Base-by-base conservation (phyloP, 2,329 filamentous ascomycete genomes). In the Paecilomyces variotii region DNA sequence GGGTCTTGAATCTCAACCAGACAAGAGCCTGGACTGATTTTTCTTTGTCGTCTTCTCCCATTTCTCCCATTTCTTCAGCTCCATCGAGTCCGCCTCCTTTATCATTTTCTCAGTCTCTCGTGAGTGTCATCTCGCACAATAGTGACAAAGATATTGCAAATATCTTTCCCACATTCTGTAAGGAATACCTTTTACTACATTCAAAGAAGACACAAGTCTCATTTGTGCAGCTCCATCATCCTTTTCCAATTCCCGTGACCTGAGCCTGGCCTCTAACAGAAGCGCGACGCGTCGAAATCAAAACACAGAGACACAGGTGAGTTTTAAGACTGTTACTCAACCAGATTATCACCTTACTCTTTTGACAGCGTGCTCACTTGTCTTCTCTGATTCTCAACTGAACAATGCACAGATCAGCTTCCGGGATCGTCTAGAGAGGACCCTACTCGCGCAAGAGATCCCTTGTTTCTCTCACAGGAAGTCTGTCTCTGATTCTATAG, bases 61-160 rank as follows among this genome's bases (percentile, higher is more conserved):
- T 66, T 4, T 71, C 70, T 53, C 57, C 59, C 26, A 59, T 66
- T 6, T 70, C 70, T 0, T 73, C 70, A 0, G 56, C 60, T 45
- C 63, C 67, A 10, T 74, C 72, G 10, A 74, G 68, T 57, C 68
- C 72, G 19, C 72, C 72, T 52, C 71, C 72, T 12, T 59, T 75
- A 30, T 74, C 72, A 32, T 73, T 71, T 9, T 74, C 72, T 12
- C 71, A 70, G 59, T 74, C 72, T 11, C 67, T 62, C 24, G 35
- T 71, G 12, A 72, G 71, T 59, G 60, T 70, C 5, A 52, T 69
- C 51, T 68, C 68, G 25, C 62, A 64, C 35, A 54, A 60, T 51
- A 72, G 71, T 58, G 70, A 72, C 52, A 63, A 64, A 50, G 69
- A 68, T 24, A 60, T 63, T 25, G 70, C 70, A 39, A 60, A 64